phyloP scores from a whole-genome alignment of 108 stramenopile species.

The Cyclotella sp. region DNA sequence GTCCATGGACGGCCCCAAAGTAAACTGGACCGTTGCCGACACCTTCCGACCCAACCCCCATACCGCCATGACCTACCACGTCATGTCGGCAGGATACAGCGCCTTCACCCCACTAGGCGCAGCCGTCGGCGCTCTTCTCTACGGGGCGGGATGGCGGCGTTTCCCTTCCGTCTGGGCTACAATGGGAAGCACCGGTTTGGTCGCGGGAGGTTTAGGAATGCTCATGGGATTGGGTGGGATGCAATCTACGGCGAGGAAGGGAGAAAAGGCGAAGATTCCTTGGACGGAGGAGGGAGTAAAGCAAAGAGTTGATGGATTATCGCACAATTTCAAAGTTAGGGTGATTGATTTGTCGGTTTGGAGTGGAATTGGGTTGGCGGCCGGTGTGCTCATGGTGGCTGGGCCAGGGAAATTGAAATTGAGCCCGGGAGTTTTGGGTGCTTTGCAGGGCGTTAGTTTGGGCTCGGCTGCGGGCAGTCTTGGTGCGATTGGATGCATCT shows the following conservation, averaged over 20 bases:
- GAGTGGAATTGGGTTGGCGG: conserved; percentile 44
- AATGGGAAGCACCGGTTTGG: conserved; percentile 27
- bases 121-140: conserved; percentile 8
- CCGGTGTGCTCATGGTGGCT: conserved; percentile 23
- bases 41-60: conserved; percentile 21
- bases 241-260: conserved; percentile 8
- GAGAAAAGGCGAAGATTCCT: conserved; percentile 20
- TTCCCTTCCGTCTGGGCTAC: conserved; percentile 15
- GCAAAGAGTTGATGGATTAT: conserved; percentile 46
- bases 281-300: conserved; percentile 57
- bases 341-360: conserved; percentile 48
- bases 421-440: conserved; percentile 35
- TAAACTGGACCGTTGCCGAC: conserved; percentile 22
- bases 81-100: conserved; percentile 32
- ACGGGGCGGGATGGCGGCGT: conserved; percentile 18
- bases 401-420: conserved; percentile 30
- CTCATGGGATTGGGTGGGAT: conserved; percentile 13
- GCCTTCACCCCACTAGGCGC: conserved; percentile 37
- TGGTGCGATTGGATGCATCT: conserved; percentile 30
- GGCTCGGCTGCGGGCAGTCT: conserved; percentile 36
- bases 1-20: conserved; percentile 17
- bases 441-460: conserved; percentile 39
- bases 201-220: conserved; percentile 32
- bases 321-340: conserved; percentile 51
- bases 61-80: conserved; percentile 38